phyloP scores from a whole-genome alignment of 768 basidiomycete genomes.

The Rickenella mellea region DNA sequence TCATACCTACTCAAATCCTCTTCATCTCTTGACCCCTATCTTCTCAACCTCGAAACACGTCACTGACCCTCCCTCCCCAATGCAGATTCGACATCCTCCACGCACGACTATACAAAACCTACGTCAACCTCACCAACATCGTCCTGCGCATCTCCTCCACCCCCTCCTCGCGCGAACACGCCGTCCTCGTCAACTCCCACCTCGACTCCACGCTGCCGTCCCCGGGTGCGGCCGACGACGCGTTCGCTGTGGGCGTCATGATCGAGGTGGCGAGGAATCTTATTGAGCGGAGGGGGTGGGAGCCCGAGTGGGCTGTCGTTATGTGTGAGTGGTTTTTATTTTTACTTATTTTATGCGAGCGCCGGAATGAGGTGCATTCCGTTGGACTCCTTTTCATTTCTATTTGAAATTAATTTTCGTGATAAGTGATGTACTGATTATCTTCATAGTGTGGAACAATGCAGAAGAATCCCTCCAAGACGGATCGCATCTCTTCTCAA shows the following conservation, averaged over 20 bases:
- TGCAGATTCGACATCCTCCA: slow-evolving; percentile 87
- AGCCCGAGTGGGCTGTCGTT: slow-evolving; percentile 68
- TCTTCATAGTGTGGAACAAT: slow-evolving; percentile 74
- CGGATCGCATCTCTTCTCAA: slow-evolving; percentile 87
- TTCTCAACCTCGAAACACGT: too few relatives aligned
- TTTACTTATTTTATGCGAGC: not conserved
- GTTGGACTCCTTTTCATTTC: not conserved
- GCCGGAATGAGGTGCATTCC: not conserved
- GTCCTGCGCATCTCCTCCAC: slow-evolving; percentile 80
- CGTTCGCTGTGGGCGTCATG: slow-evolving; percentile 83
- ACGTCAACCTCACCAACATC: slow-evolving; percentile 82
- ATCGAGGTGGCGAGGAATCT: slow-evolving; percentile 80
- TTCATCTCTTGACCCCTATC: not conserved
- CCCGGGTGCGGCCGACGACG: slow-evolving; percentile 87
- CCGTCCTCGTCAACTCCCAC: slow-evolving; percentile 83
- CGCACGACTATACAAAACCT: slow-evolving; percentile 76
- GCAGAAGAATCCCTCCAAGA: slow-evolving; percentile 95
- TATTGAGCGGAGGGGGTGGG: slow-evolving; percentile 55
- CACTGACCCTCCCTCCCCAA: too few relatives aligned
- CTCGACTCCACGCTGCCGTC: slow-evolving; percentile 85
- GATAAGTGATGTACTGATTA: too few relatives aligned
- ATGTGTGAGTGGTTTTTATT: slow-evolving; percentile 50
- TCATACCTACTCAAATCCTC: too few relatives aligned
- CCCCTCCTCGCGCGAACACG: slow-evolving; percentile 61
- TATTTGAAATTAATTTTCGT: not conserved